Percentiles rank a stretch among this genome's conserved stretches.
phyloP scores from a whole-genome alignment of 2,329 filamentous ascomycete species.

The Diaporthe sp. region DNA sequence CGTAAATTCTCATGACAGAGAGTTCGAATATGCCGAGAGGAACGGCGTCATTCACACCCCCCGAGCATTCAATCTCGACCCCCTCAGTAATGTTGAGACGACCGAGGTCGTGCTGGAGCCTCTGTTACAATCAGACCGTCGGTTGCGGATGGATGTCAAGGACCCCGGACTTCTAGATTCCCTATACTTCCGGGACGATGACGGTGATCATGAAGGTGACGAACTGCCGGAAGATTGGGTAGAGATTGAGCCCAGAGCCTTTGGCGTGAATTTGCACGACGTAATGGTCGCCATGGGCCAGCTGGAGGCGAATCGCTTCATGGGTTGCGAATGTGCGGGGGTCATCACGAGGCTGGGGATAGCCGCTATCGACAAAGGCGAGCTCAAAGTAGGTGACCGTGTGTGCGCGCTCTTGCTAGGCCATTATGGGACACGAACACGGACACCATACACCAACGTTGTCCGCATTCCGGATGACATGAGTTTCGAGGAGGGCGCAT shows the following conservation, averaged over 20 bases:
- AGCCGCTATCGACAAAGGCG: conserved; percentile 29
- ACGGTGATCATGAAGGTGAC: not conserved
- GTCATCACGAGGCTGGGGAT: not conserved
- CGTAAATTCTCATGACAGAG: not conserved
- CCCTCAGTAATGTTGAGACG: not conserved
- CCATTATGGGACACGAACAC: conserved; percentile 46
- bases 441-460: not conserved
- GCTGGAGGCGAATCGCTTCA: not conserved
- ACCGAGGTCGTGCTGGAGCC: not conserved
- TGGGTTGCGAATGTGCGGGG: not conserved
- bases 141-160: not conserved
- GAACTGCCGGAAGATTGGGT: conserved; percentile 45
- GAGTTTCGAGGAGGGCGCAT: conserved; percentile 51
- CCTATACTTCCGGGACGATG: not conserved
- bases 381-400: not conserved
- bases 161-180: not conserved
- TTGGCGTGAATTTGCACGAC: not conserved
- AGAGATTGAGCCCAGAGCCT: conserved; percentile 50
- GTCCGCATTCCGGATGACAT: conserved; percentile 48
- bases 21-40: conserved; percentile 8
- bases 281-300: conserved; percentile 17
- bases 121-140: not conserved
- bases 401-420: not conserved
- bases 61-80: not conserved
- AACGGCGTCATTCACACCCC: not conserved